Conservation (phyloP, 768 basidiomycete genomes). For the Suillus subaureus region DNA sequence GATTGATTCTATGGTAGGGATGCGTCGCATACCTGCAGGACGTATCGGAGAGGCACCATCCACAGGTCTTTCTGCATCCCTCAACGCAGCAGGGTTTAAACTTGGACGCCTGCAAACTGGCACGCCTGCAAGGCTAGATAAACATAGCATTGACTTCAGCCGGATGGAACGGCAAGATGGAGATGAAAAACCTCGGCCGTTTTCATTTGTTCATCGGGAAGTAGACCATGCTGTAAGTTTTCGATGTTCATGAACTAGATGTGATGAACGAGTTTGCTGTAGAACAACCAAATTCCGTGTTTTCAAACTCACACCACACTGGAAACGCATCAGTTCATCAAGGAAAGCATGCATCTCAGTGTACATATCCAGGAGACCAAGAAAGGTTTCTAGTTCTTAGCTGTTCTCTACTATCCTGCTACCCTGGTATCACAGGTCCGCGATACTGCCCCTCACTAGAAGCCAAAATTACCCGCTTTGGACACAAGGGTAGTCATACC, state of each 20-base stretch:
- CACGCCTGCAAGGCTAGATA: slow-evolving; percentile 80
- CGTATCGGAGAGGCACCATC: slow-evolving; percentile 74
- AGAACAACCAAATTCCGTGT: slow-evolving; percentile 77
- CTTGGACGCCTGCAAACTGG: slow-evolving; percentile 86
- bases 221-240: slow-evolving; percentile 69
- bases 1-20: slow-evolving; percentile 41
- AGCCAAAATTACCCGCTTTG: slow-evolving; percentile 82
- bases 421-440: slow-evolving; percentile 57
- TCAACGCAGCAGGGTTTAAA: slow-evolving; percentile 74
- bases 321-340: slow-evolving; percentile 73
- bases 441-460: slow-evolving; percentile 92
- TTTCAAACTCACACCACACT: slow-evolving; percentile 74
- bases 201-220: slow-evolving; percentile 69
- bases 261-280: slow-evolving; percentile 1
- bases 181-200: slow-evolving; percentile 65
- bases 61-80: slow-evolving; percentile 73
- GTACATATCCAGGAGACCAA: slow-evolving; percentile 89
- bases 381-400: slow-evolving; percentile 54
- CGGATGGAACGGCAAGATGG: slow-evolving; percentile 66
- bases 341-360: slow-evolving; percentile 73
- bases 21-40: slow-evolving; percentile 78
- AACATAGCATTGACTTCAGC: slow-evolving; percentile 68
- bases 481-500: slow-evolving; percentile 65
- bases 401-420: neutral
- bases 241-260: neutral